phyloP scores from a whole-genome alignment of 1,284 basidiomycete genomes.

The Irpex sp. region DNA sequence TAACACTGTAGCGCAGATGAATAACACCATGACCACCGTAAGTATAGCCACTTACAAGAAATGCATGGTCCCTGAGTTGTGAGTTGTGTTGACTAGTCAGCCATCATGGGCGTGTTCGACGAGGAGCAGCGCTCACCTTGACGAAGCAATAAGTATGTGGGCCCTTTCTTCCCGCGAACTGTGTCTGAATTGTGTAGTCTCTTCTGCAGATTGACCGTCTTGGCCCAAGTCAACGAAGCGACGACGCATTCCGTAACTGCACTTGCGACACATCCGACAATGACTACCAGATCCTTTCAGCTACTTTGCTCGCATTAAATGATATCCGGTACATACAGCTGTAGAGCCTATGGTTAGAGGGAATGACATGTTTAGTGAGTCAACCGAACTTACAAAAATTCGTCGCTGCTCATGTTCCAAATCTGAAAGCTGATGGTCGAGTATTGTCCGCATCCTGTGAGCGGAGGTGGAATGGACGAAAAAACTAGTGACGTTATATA shows the following conservation, averaged over 20 bases:
- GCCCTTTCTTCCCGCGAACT: not conserved
- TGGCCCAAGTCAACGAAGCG: conserved; percentile 14
- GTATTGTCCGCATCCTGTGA: conserved; percentile 17
- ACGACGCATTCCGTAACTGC: conserved; percentile 13
- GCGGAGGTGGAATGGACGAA: conserved; percentile 15
- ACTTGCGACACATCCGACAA: not conserved
- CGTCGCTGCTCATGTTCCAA: conserved; percentile 8
- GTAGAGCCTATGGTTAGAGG: not conserved
- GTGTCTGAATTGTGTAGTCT: not conserved
- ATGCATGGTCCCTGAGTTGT: not conserved
- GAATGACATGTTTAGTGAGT: not conserved
- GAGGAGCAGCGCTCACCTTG: not conserved
- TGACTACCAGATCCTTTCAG: not conserved
- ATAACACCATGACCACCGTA: not conserved
- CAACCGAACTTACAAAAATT: conserved; percentile 12
- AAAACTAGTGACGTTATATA: conserved; percentile 11
- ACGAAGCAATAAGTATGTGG: not conserved
- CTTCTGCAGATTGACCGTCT: conserved; percentile 7
- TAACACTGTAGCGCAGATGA: not conserved
- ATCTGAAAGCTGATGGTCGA: conserved; percentile 6
- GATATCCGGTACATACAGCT: not conserved
- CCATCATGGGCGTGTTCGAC: not conserved
- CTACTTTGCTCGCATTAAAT: not conserved
- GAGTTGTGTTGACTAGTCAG: not conserved
- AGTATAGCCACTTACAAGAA: not conserved